Base-by-base conservation (phyloP, 495 filamentous ascomycete genomes). In the Penicillium maclennaniae region DNA sequence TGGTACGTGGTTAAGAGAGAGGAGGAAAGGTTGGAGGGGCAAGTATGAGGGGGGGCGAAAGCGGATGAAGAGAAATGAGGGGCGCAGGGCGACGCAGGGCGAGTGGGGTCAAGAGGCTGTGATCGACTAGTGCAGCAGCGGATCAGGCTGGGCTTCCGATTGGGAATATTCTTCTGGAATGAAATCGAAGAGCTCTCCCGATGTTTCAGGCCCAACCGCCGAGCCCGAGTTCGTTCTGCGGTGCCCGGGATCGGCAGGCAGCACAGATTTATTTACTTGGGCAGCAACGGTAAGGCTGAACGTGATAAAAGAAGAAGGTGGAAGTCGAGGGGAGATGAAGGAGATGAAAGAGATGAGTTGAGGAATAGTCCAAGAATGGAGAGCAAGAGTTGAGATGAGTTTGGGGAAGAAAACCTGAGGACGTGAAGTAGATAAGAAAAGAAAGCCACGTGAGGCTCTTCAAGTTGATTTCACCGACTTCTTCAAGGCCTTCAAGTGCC, bases 11-110 rank as follows among this genome's bases (percentile, higher is more conserved):
- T 27, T 25, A 17, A 51, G 39, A 52, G 43, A 36, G 17, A 46
- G 25, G n/a, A 42, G 39, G 46, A 17, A 45, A 42, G 25, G 25
- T 39, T 49, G 46, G 46, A 39, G 31, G 31, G 39, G 21, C 21
- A 53, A 57, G 47, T 15, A 49, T 43, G 31, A 28, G 48, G 16
- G 48, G 16, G 47, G 47, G 43, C 20, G 6, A 17, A 28, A 41
- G 25, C 9, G 39, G 27, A 7, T 9, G 37, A 43, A 26, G 28
- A 48, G 31, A 54, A 42, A 10, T 16, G 59, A 52, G 59, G 37
- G 48, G 54, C 51, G 60, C 62, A 62, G 43, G 52, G 60, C 55
- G 60, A 50, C 57, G 60, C 57, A 63, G 54, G 47, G 53, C 52
- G 44, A 36, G 16, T 36, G 14, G 16, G 40, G 25, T 49, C 10